Percentiles rank a stretch among this genome's conserved stretches.
Evolutionary conservation across 495 filamentous ascomycete genomes (phyloP).

Genomic region (Baudoinia panamericana): DNA sequence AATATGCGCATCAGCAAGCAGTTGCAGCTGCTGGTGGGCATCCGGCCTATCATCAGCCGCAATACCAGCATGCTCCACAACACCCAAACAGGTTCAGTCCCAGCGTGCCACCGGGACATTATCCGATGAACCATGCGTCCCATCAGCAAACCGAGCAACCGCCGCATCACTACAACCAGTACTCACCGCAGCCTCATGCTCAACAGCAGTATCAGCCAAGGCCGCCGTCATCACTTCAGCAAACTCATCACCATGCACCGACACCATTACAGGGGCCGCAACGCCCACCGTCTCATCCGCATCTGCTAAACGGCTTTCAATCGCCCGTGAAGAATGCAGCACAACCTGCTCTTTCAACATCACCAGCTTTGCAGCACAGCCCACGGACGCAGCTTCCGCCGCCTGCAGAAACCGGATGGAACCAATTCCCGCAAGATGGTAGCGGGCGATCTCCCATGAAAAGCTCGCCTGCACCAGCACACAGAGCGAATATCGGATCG

Average conservation of each 20-base stretch:
- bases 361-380: not conserved
- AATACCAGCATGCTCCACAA: not conserved
- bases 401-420: not conserved
- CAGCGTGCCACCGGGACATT: not conserved
- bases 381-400: not conserved
- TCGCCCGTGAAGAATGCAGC: conserved; percentile 3
- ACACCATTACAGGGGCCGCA: conserved; percentile 1
- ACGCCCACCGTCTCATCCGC: conserved; percentile 1
- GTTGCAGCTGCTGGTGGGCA: conserved; percentile 10
- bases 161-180: not conserved
- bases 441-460: not conserved
- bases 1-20: conserved; percentile 13
- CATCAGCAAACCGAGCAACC: not conserved
- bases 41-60: conserved; percentile 2
- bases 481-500: no score
- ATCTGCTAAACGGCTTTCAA: conserved; percentile 8
- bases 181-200: not conserved
- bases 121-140: not conserved
- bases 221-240: not conserved
- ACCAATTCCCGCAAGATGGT: not conserved
- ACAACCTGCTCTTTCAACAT: conserved; percentile 1
- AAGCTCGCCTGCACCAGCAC: not conserved
- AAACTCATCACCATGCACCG: not conserved
- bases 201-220: conserved; percentile 3
- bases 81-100: conserved; percentile 3